These are phyloP conservation scores for Niveomyces coronatus DNA, from an alignment of 2,329 filamentous ascomycete species.

Conservation along the genomic window DNA sequence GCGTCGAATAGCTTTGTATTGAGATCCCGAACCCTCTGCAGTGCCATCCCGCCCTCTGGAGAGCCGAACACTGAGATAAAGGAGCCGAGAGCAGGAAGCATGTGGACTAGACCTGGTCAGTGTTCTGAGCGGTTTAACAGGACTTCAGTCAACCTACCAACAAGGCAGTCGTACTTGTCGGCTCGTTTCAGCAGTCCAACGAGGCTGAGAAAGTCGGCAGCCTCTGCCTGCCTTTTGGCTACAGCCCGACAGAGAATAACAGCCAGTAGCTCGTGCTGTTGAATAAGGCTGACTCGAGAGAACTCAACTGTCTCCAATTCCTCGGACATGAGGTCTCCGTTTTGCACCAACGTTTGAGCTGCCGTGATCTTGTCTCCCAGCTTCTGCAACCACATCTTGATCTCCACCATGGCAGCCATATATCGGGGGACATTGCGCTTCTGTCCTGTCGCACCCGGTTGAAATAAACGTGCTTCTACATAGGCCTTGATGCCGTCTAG, in stretches of 20 bases:
- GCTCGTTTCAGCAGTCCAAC: constrained; percentile 56
- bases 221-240: constrained; percentile 59
- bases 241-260: constrained; percentile 72
- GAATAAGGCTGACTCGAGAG: constrained; percentile 67
- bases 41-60: constrained; percentile 56
- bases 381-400: constrained; percentile 66
- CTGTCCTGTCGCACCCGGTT: constrained; percentile 27
- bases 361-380: constrained; percentile 69
- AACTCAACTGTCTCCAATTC: constrained; percentile 70
- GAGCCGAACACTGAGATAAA: constrained; percentile 73
- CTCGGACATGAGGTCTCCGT: constrained; percentile 44
- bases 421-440: constrained; percentile 64
- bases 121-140: constrained; percentile 10
- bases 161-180: constrained; percentile 63
- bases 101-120: constrained; percentile 47
- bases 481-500: constrained; percentile 25
- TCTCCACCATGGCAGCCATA: constrained; percentile 62
- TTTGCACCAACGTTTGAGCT: constrained; percentile 62
- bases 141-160: constrained; percentile 29
- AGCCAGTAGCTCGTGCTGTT: constrained; percentile 82
- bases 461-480: constrained; percentile 24
- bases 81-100: constrained; percentile 68
- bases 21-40: constrained; percentile 60
- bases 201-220: constrained; percentile 64
- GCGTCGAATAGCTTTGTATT: constrained; percentile 58